phyloP scores from a whole-genome alignment of 169 alveolate genomes.

The Perkinsus marinus region DNA sequence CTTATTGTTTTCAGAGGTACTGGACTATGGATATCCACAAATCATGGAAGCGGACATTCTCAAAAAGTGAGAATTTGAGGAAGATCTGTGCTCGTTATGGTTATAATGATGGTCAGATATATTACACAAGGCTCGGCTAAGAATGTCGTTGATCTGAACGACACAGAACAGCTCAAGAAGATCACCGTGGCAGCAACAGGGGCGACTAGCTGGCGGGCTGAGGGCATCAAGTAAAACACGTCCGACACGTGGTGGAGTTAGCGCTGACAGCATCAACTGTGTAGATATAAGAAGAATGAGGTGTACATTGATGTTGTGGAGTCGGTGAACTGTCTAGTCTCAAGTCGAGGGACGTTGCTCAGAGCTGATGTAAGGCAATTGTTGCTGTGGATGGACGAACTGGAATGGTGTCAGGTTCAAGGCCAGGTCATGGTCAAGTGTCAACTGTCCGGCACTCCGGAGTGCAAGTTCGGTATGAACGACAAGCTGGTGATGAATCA shows the following conservation, averaged over 20 bases:
- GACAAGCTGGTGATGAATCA: slow-evolving; percentile 58
- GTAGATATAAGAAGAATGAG: slow-evolving; percentile 56
- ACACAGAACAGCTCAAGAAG: slow-evolving; percentile 52
- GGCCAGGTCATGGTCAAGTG: slow-evolving; percentile 71
- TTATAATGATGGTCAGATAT: slow-evolving; percentile 7
- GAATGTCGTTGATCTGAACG: slow-evolving; percentile 10
- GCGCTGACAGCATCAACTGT: no score
- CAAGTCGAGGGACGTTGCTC: slow-evolving; percentile 45
- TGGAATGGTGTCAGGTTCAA: slow-evolving; percentile 39
- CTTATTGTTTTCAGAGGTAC: slow-evolving; percentile 27
- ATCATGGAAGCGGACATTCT: slow-evolving; percentile 68
- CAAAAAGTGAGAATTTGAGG: slow-evolving; percentile 22
- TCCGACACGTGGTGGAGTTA: background rate
- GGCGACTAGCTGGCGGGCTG: slow-evolving; percentile 71
- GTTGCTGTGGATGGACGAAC: background rate
- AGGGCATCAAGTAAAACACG: slow-evolving; percentile 37
- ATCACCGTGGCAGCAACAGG: slow-evolving; percentile 79
- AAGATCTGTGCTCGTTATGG: background rate
- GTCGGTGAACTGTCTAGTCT: slow-evolving; percentile 57
- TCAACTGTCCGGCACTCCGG: slow-evolving; percentile 67
- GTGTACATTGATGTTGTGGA: slow-evolving; percentile 73
- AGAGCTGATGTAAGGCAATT: slow-evolving; percentile 13
- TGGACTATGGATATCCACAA: slow-evolving; percentile 78
- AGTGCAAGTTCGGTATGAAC: slow-evolving; percentile 74
- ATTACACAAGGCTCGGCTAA: slow-evolving; percentile 56